Conservation (phyloP, 441 rosid genomes). For the Populus hybrid region DNA sequence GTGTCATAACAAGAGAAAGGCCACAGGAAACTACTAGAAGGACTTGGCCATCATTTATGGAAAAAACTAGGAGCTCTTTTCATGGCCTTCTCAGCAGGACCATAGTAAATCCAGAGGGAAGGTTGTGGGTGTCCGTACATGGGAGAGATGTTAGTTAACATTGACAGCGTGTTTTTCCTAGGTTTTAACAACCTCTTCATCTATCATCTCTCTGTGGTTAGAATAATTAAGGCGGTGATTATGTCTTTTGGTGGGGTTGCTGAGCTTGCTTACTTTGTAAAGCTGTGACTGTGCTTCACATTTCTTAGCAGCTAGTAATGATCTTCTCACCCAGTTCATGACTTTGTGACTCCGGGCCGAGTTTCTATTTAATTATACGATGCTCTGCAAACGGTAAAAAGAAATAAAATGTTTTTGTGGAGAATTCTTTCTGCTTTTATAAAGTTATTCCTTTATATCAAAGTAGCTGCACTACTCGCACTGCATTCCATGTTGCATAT, state of each 20-base stretch:
- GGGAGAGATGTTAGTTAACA: conserved; percentile 14
- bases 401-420: not conserved
- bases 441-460: conserved; percentile 13
- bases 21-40: not conserved
- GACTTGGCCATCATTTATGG: conserved; percentile 9
- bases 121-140: conserved; percentile 20
- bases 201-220: conserved; percentile 20
- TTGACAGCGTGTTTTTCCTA: not conserved
- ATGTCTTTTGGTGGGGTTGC: conserved; percentile 13
- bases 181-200: conserved; percentile 15
- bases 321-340: conserved; percentile 29
- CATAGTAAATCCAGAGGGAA: conserved; percentile 9
- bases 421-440: not conserved
- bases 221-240: conserved; percentile 5
- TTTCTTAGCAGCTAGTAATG: conserved; percentile 11
- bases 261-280: conserved; percentile 14
- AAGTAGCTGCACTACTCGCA: not conserved
- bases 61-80: conserved; percentile 9
- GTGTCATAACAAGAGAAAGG: conserved; percentile 23
- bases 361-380: not conserved
- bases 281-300: not conserved
- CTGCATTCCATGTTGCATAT: not conserved
- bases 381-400: not conserved
- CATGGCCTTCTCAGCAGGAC: conserved; percentile 17
- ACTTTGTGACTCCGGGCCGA: conserved; percentile 11